Percentiles rank a stretch among this genome's conserved stretches.
These are phyloP conservation scores for Saccharomycopsis babjevae DNA, from an alignment of 805 yeast genomes.

Conservation along the genomic window DNA sequence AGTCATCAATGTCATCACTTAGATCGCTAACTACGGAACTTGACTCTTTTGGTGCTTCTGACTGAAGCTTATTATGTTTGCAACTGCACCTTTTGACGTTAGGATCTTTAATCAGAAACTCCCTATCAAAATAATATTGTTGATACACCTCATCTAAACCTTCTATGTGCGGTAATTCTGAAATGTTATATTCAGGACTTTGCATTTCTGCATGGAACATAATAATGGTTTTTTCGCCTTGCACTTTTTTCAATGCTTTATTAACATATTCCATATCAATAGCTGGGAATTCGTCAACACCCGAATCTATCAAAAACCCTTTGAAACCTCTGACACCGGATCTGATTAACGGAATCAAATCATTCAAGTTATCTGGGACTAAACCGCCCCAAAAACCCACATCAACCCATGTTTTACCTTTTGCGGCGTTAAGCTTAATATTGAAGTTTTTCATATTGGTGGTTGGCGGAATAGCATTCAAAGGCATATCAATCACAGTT, in stretches of 20 bases:
- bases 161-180: constrained; percentile 13
- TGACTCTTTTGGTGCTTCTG: not conserved
- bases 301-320: constrained; percentile 85
- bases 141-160: constrained; percentile 13
- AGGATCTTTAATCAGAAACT: not conserved
- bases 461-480: constrained; percentile 93
- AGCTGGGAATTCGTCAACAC: constrained; percentile 94
- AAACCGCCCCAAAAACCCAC: constrained; percentile 96
- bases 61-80: not conserved
- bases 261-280: constrained; percentile 55
- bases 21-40: constrained; percentile 18
- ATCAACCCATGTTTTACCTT: constrained; percentile 81
- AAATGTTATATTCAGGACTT: constrained; percentile 11
- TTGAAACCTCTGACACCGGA: constrained; percentile 93
- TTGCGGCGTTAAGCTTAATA: constrained; percentile 67
- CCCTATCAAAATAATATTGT: not conserved
- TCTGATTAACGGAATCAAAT: constrained; percentile 63
- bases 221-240: constrained; percentile 56
- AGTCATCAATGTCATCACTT: constrained; percentile 21
- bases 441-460: constrained; percentile 72
- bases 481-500: constrained; percentile 91
- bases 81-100: not conserved
- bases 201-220: constrained; percentile 95
- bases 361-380: constrained; percentile 64
- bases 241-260: constrained; percentile 53